Evolutionary conservation across 2,329 filamentous ascomycete species (phyloP).

Genomic region (Scleromitrula shiraiana): DNA sequence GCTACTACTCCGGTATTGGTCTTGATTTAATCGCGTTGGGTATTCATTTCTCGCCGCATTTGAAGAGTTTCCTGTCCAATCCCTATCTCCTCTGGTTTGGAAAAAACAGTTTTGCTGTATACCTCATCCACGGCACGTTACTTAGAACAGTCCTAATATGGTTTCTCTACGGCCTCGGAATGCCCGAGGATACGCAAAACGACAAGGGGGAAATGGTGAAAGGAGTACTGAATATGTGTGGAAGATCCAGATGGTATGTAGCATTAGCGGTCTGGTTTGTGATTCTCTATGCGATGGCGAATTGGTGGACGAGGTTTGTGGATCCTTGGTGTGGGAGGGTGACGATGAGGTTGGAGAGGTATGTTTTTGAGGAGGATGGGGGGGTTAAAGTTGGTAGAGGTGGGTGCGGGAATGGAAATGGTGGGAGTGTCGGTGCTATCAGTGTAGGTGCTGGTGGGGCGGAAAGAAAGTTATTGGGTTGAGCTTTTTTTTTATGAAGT

Average conservation of each 20-base stretch:
- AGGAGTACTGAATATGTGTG: slow-evolving; percentile 32
- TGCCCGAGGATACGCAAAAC: slow-evolving; percentile 23
- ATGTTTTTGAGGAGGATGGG: slow-evolving; percentile 21
- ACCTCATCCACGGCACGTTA: slow-evolving; percentile 54
- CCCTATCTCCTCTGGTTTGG: slow-evolving; percentile 53
- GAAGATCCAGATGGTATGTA: slow-evolving; percentile 31
- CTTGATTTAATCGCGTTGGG: slow-evolving; percentile 42
- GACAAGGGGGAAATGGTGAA: slow-evolving; percentile 31
- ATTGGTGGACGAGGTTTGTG: slow-evolving; percentile 45
- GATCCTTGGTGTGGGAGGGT: slow-evolving; percentile 42
- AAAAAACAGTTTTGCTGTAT: slow-evolving; percentile 56
- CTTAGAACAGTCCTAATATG: slow-evolving; percentile 52
- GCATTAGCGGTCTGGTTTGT: slow-evolving; percentile 39
- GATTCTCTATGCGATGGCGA: slow-evolving; percentile 38
- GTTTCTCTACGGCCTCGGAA: slow-evolving; percentile 45
- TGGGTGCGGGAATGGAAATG: not conserved
- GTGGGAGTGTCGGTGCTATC: no score
- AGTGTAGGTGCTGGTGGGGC: no score
- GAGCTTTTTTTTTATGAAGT: no score
- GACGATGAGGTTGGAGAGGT: slow-evolving; percentile 33
- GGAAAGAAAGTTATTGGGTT: not conserved
- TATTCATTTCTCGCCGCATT: slow-evolving; percentile 42
- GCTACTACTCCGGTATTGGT: slow-evolving; percentile 42
- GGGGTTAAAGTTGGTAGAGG: not conserved
- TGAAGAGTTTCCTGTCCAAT: slow-evolving; percentile 46